A percentile compares a stretch with the other conserved stretches of the same genome.
These are phyloP conservation scores for Acanthamoeba quina DNA, from an alignment of 208 protist genomes.

Conservation along the genomic window DNA sequence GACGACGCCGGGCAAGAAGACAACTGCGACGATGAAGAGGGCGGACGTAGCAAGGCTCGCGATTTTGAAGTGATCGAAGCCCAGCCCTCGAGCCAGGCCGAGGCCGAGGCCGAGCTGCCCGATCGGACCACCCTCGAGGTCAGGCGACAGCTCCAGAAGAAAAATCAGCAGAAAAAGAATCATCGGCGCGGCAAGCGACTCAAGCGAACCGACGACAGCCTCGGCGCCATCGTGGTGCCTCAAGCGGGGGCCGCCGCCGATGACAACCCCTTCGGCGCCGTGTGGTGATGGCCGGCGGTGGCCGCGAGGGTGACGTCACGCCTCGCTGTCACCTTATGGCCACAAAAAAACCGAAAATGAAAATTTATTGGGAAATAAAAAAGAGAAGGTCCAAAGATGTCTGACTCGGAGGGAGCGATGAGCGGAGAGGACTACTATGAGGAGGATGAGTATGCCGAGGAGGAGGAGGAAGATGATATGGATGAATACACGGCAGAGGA, in stretches of 20 bases:
- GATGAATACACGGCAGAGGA: neutral
- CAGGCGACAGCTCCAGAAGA: neutral
- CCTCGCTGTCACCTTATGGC: too few species aligned
- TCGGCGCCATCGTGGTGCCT: neutral
- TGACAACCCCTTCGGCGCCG: slow-evolving; percentile 26
- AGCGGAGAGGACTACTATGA: neutral
- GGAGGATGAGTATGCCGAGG: neutral
- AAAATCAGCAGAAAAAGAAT: neutral
- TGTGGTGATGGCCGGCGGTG: neutral
- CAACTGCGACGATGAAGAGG: neutral
- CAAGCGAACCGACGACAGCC: neutral
- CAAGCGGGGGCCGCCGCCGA: neutral
- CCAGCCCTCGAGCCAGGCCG: neutral
- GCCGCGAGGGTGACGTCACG: neutral
- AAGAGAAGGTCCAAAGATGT: neutral
- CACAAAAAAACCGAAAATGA: neutral
- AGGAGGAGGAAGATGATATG: neutral
- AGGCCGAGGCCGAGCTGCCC: neutral
- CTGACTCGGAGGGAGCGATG: neutral
- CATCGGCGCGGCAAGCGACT: neutral
- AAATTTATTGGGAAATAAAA: neutral
- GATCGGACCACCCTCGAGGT: neutral
- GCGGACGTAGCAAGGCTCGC: neutral
- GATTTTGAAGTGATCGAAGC: neutral
- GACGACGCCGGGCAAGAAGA: neutral